Base-by-base conservation (phyloP, 192 early-diverging fungal genomes). In the Backusella parvicylindrica region DNA sequence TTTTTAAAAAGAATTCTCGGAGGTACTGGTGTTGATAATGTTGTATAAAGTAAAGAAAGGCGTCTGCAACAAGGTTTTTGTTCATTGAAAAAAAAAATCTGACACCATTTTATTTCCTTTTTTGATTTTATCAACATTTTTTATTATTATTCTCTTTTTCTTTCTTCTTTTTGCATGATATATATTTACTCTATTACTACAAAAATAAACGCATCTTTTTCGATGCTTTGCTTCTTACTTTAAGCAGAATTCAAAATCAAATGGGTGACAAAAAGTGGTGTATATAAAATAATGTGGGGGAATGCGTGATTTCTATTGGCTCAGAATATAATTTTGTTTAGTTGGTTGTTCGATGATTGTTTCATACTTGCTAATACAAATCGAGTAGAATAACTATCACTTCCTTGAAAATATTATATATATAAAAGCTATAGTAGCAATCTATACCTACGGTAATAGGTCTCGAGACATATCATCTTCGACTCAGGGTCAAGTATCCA, bases 11-110 rank as follows among this genome's bases (percentile, higher is more conserved):
- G 81, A 26, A 47, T 85, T 33, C 78, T 82, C 18, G 84, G 84
- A 43, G 84, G 84, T 36, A 81, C 81, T 18, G 84, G 84, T 70
- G 81, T 85, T 21, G 78, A 82, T n/a, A 76, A 78, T 63, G 82
- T 85, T 70, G 84, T 85, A 60, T 85, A 79, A 78, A 28, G 43
- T 18, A n/a, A 5, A 16, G 6, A 47, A 47, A 40, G 12, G 16
- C 15, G 7, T n/a, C 6, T 6, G 16, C 18, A 47, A 47, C 1
- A 15, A 47, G 43, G 43, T 47, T 47, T 47, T 47, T 41, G 40
- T 41, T 41, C 13, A 41, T n/a, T n/a, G n/a, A 41, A 41, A 41
- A 41, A 41, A 41, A 41, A 41, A 47, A 47, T 47, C 43, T 47
- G 43, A 47, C 43, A 47, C 43, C 6, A 47, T 47, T 16, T 47